Percentiles rank a stretch among this genome's conserved stretches.
Conservation (phyloP, 805 yeast genomes). For the Hanseniaspora opuntiae region DNA sequence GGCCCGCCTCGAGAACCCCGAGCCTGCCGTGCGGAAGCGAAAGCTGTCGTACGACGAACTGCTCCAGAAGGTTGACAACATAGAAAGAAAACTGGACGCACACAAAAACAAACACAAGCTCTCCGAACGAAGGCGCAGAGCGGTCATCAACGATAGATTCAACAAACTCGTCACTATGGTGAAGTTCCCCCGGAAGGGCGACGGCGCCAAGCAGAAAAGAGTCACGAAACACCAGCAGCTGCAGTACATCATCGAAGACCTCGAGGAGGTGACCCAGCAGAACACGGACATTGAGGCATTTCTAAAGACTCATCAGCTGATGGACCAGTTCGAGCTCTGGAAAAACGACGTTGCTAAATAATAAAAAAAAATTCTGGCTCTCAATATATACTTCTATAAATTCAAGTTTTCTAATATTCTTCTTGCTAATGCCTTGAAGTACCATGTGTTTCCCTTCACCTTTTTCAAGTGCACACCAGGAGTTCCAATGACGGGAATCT, state of each 20-base stretch:
- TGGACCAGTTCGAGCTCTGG: conserved; percentile 1
- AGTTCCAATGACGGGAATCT: conserved; percentile 77
- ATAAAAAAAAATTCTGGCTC: too few relatives aligned
- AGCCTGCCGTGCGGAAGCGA: neutral
- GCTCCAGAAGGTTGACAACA: neutral
- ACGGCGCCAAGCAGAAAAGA: conserved; percentile 12
- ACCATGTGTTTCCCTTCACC: conserved; percentile 87
- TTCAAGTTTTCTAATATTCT: conserved; percentile 63
- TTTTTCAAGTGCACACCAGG: conserved; percentile 94
- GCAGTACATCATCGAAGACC: conserved; percentile 23
- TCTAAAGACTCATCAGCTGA: neutral
- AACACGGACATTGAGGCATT: conserved; percentile 19
- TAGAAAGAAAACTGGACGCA: neutral
- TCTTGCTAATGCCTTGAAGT: conserved; percentile 80
- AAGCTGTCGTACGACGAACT: conserved; percentile 9
- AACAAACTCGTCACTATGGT: conserved; percentile 20
- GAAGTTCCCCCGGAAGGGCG: conserved; percentile 16
- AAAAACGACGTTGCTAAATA: neutral
- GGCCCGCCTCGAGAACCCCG: conserved; percentile 18
- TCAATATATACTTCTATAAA: conserved; percentile 30
- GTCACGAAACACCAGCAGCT: conserved; percentile 25
- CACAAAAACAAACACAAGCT: conserved; percentile 11
- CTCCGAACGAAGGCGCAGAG: conserved; percentile 10
- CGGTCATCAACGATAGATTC: conserved; percentile 20
- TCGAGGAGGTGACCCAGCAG: conserved; percentile 19